Evolutionary conservation across 2,329 filamentous ascomycete species (phyloP).

Genomic region (Colletotrichum cereale): DNA sequence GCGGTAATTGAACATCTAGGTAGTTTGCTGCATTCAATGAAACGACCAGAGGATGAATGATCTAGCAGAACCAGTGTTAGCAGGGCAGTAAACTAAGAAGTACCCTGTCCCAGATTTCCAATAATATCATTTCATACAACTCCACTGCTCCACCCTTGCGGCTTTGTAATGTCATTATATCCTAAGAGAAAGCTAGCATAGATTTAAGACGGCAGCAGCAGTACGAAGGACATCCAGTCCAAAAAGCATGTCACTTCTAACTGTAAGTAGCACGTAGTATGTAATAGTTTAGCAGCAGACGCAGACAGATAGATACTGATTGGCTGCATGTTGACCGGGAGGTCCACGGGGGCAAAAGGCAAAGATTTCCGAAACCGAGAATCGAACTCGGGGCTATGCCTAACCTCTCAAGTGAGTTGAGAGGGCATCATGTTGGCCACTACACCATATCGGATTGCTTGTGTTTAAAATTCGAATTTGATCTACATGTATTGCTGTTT

Average conservation of each 20-base stretch:
- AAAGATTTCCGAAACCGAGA: conserved; percentile 35
- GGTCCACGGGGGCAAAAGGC: too few relatives aligned
- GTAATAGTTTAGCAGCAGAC: too few relatives aligned
- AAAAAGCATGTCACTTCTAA: background rate
- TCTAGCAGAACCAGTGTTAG: background rate
- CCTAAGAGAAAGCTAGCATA: background rate
- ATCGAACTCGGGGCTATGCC: conserved; percentile 41
- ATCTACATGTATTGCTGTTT: background rate
- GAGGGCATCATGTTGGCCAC: conserved; percentile 39
- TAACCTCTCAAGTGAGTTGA: background rate
- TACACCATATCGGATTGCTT: conserved; percentile 32
- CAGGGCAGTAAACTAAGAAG: background rate
- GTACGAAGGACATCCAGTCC: background rate
- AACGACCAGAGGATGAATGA: background rate
- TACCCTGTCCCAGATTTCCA: background rate
- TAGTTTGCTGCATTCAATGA: background rate
- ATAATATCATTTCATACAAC: background rate
- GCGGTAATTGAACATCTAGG: background rate
- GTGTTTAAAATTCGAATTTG: background rate
- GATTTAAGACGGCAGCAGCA: background rate
- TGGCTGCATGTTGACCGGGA: too few relatives aligned
- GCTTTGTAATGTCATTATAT: background rate
- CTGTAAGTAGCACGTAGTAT: too few relatives aligned
- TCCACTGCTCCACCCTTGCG: background rate
- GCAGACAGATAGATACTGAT: too few relatives aligned